phyloP scores from a whole-genome alignment of 345 rosid genomes.

The Aquilaria yunnanensis region DNA sequence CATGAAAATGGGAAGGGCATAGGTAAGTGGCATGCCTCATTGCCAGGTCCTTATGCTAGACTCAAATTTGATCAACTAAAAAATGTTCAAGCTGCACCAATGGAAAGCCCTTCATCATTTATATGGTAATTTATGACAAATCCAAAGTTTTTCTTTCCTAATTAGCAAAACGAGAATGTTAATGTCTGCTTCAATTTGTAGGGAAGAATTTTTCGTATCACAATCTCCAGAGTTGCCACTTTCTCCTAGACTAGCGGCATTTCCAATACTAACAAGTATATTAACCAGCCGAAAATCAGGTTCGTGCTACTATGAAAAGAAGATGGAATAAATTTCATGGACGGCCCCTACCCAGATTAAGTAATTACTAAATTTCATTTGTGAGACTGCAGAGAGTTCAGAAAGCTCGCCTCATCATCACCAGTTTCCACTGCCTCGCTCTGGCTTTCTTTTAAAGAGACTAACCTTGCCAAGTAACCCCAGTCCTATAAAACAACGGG shows the following conservation, averaged over 20 bases:
- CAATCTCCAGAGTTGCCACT: constrained; percentile 23
- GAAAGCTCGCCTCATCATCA: constrained; percentile 39
- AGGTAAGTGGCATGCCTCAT: neutral
- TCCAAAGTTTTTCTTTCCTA: constrained; percentile 1
- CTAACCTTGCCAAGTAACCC: constrained; percentile 41
- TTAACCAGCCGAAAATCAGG: constrained; percentile 31
- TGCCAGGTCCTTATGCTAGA: constrained; percentile 24
- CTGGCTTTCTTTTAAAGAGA: constrained; percentile 45
- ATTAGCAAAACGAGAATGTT: neutral
- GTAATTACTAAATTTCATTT: constrained; percentile 3
- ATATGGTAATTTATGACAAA: constrained; percentile 25
- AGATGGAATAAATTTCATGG: too few relatives aligned
- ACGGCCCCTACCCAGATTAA: neutral
- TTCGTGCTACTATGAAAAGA: neutral
- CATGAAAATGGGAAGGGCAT: too few relatives aligned
- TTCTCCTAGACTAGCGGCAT: constrained; percentile 22
- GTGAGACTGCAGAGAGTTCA: constrained; percentile 34
- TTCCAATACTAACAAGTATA: constrained; percentile 24
- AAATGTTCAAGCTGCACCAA: constrained; percentile 36
- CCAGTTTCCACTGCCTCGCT: constrained; percentile 34
- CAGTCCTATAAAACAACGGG: constrained; percentile 23
- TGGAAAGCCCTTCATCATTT: constrained; percentile 24
- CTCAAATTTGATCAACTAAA: constrained; percentile 27
- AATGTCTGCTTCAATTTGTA: constrained; percentile 16
- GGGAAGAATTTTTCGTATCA: constrained; percentile 18